Evolutionary conservation across 345 rosid genomes (phyloP).

Genomic region (Viola odorata): DNA sequence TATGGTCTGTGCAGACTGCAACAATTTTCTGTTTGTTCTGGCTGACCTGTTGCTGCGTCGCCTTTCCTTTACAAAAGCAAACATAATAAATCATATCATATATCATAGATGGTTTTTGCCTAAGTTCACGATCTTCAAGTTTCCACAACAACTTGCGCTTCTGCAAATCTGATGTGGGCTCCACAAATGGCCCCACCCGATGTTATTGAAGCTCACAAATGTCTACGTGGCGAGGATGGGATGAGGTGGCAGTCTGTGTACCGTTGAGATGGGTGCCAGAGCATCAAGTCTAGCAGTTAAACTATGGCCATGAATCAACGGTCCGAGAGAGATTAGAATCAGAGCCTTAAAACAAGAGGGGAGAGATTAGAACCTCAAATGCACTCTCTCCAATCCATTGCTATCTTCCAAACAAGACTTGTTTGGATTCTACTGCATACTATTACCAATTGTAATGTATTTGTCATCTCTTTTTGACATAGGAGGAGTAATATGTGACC

Average conservation of each 20-base stretch:
- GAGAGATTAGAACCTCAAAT: slow-evolving; percentile 30
- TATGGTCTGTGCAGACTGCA: too few species aligned
- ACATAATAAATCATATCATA: too few species aligned
- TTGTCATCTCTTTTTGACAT: slow-evolving; percentile 19
- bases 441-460: slow-evolving; percentile 22
- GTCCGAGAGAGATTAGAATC: neutral
- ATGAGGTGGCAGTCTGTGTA: slow-evolving; percentile 17
- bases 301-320: slow-evolving; percentile 22
- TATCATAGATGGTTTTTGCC: too few species aligned
- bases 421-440: neutral
- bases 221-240: slow-evolving; percentile 6
- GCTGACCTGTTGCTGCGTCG: too few species aligned
- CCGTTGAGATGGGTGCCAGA: slow-evolving; percentile 17
- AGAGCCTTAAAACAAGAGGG: slow-evolving; percentile 2
- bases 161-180: neutral
- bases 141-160: neutral
- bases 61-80: too few species aligned
- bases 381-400: slow-evolving; percentile 22
- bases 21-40: too few species aligned
- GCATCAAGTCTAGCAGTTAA: slow-evolving; percentile 18
- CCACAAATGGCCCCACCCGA: neutral
- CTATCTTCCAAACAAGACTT: slow-evolving; percentile 10
- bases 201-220: neutral
- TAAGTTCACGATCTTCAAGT: neutral
- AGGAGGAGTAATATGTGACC: slow-evolving; percentile 1